A percentile compares a stretch with the other conserved stretches of the same genome.
These are phyloP conservation scores for Nakazawaea peltata DNA, from an alignment of 805 yeast species.

Conservation along the genomic window DNA sequence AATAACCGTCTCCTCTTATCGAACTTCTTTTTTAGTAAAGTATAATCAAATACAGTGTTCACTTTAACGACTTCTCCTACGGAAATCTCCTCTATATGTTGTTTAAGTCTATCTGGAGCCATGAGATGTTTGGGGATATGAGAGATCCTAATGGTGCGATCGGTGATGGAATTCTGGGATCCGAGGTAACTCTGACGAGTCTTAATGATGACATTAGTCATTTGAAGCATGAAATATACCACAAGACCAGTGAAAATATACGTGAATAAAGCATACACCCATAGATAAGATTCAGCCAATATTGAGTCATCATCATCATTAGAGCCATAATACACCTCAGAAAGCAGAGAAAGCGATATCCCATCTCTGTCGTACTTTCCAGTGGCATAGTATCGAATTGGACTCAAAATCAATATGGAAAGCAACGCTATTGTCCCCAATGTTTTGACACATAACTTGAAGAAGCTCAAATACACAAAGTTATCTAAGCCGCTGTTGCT, in stretches of 20 bases:
- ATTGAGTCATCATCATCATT: not conserved
- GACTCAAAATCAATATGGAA: conserved; percentile 72
- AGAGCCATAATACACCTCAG: conserved; percentile 14
- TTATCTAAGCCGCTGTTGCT: conserved; percentile 95
- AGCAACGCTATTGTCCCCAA: conserved; percentile 57
- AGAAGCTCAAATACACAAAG: conserved; percentile 82
- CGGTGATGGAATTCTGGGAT: conserved; percentile 50
- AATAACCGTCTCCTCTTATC: conserved; percentile 24
- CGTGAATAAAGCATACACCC: conserved; percentile 50
- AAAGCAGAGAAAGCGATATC: conserved; percentile 1
- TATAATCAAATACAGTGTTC: conserved; percentile 33
- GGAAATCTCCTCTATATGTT: conserved; percentile 45
- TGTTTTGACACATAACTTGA: conserved; percentile 77
- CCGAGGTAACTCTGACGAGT: conserved; percentile 52
- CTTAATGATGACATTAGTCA: conserved; percentile 39
- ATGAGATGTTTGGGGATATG: conserved; percentile 43
- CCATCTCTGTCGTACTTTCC: conserved; percentile 67
- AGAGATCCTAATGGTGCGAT: conserved; percentile 46
- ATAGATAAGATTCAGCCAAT: conserved; percentile 23
- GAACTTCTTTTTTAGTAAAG: conserved; percentile 31
- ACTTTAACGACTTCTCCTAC: conserved; percentile 48
- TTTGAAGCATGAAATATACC: conserved; percentile 34
- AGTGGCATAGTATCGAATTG: conserved; percentile 74
- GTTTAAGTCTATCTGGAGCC: conserved; percentile 33
- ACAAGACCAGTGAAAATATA: conserved; percentile 43